These are phyloP conservation scores for Trichophyton verrucosum DNA, from an alignment of 2,329 filamentous ascomycete species.

Conservation along the genomic window DNA sequence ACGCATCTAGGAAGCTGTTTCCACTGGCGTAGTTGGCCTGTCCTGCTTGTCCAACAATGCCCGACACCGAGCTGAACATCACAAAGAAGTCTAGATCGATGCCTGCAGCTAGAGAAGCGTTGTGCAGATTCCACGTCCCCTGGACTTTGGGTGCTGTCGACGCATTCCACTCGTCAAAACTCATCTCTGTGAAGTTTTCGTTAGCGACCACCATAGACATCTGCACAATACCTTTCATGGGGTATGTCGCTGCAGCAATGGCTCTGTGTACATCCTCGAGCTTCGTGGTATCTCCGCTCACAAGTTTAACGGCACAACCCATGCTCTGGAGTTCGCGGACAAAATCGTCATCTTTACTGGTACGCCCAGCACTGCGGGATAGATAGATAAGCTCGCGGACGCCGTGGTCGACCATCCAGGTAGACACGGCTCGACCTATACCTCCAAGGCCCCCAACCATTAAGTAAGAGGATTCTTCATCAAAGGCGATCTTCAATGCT, in stretches of 20 bases:
- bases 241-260: not conserved
- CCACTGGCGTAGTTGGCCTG: slow-evolving; percentile 10
- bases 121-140: slow-evolving; percentile 19
- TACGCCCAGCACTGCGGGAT: not conserved
- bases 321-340: not conserved
- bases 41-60: not conserved
- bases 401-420: not conserved
- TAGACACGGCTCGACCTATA: not conserved
- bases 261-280: slow-evolving; percentile 5
- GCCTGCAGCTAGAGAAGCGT: not conserved
- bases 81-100: slow-evolving; percentile 17
- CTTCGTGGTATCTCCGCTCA: not conserved
- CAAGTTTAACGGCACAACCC: not conserved
- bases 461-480: not conserved
- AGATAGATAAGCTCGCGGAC: not conserved
- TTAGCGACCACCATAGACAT: slow-evolving; percentile 11
- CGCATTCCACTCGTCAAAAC: not conserved
- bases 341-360: not conserved
- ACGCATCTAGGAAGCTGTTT: slow-evolving; percentile 11
- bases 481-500: too few species aligned
- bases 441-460: not conserved
- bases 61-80: slow-evolving; percentile 8
- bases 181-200: not conserved
- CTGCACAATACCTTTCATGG: slow-evolving; percentile 9
- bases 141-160: slow-evolving; percentile 21